These are phyloP conservation scores for Moringa oleifera DNA, from an alignment of 345 rosid genomes.

Conservation along the genomic window DNA sequence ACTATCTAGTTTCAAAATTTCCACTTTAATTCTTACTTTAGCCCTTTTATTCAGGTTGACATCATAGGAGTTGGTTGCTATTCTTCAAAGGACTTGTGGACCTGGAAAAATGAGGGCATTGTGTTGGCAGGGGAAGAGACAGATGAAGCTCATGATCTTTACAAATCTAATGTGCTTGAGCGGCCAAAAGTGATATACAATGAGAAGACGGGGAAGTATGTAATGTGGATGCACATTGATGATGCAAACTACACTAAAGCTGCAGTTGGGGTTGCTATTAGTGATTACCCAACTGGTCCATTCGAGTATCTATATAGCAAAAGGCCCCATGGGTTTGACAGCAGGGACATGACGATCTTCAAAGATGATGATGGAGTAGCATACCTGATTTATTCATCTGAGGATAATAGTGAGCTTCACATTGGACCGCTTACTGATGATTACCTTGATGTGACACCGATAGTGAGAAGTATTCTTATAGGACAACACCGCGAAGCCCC, in stretches of 20 bases:
- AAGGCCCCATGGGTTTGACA: constrained; percentile 79
- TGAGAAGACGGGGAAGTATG: constrained; percentile 60
- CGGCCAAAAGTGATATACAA: constrained; percentile 91
- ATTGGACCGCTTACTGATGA: constrained; percentile 70
- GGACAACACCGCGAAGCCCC: constrained; percentile 92
- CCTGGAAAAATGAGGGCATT: constrained; percentile 89
- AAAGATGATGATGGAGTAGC: constrained; percentile 79
- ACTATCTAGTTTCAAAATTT: not conserved
- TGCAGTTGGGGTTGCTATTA: constrained; percentile 68
- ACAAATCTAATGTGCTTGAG: constrained; percentile 84
- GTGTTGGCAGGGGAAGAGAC: constrained; percentile 69
- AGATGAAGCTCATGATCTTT: constrained; percentile 69
- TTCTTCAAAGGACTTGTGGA: constrained; percentile 89
- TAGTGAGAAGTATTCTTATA: constrained; percentile 50
- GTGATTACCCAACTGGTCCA: constrained; percentile 77
- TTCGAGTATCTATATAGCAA: constrained; percentile 67
- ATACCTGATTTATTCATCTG: constrained; percentile 76
- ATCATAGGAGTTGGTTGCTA: constrained; percentile 94
- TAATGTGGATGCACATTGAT: constrained; percentile 99
- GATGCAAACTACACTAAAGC: constrained; percentile 94
- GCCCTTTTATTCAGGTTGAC: constrained; percentile 59
- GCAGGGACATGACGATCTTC: constrained; percentile 94
- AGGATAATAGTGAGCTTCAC: constrained; percentile 87
- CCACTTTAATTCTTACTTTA: not conserved
- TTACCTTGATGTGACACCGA: constrained; percentile 56